Evolutionary conservation across 345 rosid species (phyloP), one percentile per base, ranked within the genome.

Genomic region (Eucalyptus brandiana): DNA sequence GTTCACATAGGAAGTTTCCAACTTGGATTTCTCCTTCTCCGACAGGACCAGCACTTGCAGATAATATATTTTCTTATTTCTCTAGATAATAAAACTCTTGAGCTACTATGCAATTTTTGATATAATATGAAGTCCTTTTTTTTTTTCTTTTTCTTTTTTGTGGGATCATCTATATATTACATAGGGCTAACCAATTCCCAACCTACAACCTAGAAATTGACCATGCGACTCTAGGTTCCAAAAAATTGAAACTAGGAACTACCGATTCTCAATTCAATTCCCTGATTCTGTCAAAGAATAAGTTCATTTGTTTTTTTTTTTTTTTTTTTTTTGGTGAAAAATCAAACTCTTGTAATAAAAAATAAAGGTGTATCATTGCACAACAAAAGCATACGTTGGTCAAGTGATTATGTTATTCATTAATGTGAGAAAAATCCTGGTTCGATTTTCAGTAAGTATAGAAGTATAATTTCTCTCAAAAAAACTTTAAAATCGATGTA

Each of bases 201-300:
- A 60, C 32, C 67, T 28, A 26, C 0, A 60, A 26, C 1, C 67
- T 9, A 9, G 1, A 23, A 56, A 56, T 56, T 23, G 28, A 56
- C 1, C 12, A 23, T 4, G 60, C 0, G 12, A 54, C 12, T 54
- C 6, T 54, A 9, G 62, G 28, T 23, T 56, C 30, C 1, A 56
- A 56, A 28, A 60, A 4, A 51, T 51, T 17, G 1, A 51, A 17
- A 51, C 2, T 3, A 51, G 21, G 54, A 51, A 51, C 1, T 2
- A 1, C 2, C 0, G 1, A 9, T 34, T 32, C 24, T 54, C 24
- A 23, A 16, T 34, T 34, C 7, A 12, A 6, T 9, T 34, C 3
- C 7, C 4, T 0, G 2, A 4, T 34, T 18, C 14, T 5, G 2
- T 67, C 0, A 4, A 0, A 16, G 6, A 67, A 16, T 67, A 9